These are phyloP conservation scores for Thalassiosira ordinaria DNA, from an alignment of 352 stramenopile species.

Conservation along the genomic window DNA sequence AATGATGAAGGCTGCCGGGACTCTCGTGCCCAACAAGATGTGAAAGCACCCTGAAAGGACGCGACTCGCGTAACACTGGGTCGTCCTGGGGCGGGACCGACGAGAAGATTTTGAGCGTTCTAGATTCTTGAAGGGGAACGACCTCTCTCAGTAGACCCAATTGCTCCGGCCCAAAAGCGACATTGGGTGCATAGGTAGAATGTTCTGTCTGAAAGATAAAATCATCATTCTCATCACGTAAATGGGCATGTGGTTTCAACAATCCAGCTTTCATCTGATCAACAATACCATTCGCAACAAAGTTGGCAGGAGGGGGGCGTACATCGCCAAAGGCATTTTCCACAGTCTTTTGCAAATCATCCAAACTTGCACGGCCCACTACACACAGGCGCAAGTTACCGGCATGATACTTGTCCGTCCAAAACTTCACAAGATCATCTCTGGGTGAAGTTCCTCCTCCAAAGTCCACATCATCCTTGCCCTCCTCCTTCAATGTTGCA, in stretches of 20 bases:
- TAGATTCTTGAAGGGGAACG: conserved; percentile 73
- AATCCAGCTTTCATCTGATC: conserved; percentile 55
- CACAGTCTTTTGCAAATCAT: conserved; percentile 81
- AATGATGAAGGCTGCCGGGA: conserved; percentile 73
- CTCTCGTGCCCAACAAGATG: conserved; percentile 86
- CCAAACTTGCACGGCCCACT: conserved; percentile 67
- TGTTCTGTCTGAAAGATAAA: conserved; percentile 76
- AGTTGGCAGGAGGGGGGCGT: conserved; percentile 51
- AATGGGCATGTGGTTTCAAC: conserved; percentile 27
- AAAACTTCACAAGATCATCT: conserved; percentile 73
- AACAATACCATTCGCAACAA: conserved; percentile 50
- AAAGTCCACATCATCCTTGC: conserved; percentile 5
- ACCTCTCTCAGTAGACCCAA: conserved; percentile 76
- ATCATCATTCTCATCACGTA: conserved; percentile 38
- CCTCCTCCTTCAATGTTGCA: conserved; percentile 18
- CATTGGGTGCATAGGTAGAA: conserved; percentile 61
- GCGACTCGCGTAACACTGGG: conserved; percentile 60
- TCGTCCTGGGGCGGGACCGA: conserved; percentile 75
- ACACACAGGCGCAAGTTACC: conserved; percentile 80
- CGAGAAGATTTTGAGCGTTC: conserved; percentile 82
- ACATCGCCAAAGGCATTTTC: conserved; percentile 75
- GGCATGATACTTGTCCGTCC: conserved; percentile 81
- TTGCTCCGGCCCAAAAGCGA: conserved; percentile 73
- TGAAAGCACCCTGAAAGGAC: conserved; percentile 77
- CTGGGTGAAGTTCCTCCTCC: conserved; percentile 56